Evolutionary conservation across 208 protist species (phyloP).

Genomic region (Leishmania tarentolae): DNA sequence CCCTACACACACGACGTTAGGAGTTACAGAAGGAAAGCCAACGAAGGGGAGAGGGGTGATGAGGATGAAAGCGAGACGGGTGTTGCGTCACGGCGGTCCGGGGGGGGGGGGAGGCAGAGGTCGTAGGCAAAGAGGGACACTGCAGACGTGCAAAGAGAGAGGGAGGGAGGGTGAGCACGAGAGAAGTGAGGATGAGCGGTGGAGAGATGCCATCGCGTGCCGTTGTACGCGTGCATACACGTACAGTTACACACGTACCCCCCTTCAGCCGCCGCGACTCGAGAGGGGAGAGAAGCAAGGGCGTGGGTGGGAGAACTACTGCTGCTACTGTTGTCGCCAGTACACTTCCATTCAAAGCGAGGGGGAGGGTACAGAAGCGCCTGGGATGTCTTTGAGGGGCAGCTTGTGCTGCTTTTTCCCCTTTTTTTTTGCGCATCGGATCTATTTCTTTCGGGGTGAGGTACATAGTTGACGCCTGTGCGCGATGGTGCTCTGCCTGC

Average conservation of each 20-base stretch:
- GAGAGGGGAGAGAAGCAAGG: not conserved
- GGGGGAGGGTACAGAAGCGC: not conserved
- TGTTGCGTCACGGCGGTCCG: not conserved
- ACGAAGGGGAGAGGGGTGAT: not conserved
- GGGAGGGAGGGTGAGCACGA: not conserved
- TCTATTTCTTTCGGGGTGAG: not conserved
- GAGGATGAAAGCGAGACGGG: not conserved
- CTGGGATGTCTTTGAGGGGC: not conserved
- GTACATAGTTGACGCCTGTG: slow-evolving; percentile 2
- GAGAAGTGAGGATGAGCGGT: not conserved
- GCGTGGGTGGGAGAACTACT: not conserved
- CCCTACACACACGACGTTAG: not conserved
- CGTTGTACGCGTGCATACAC: not conserved
- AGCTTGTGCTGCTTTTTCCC: not conserved
- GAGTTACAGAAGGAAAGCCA: not conserved
- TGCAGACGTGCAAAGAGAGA: not conserved
- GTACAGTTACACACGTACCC: not conserved
- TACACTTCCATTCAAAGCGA: not conserved
- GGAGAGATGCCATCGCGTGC: not conserved
- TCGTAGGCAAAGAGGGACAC: not conserved
- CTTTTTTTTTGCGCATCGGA: too few species aligned
- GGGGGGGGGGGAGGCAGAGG: not conserved
- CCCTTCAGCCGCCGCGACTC: not conserved
- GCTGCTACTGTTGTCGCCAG: not conserved
- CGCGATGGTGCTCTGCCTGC: not conserved